Evolutionary conservation across 768 basidiomycete genomes (phyloP).

Genomic region (Podaxis rugospora): DNA sequence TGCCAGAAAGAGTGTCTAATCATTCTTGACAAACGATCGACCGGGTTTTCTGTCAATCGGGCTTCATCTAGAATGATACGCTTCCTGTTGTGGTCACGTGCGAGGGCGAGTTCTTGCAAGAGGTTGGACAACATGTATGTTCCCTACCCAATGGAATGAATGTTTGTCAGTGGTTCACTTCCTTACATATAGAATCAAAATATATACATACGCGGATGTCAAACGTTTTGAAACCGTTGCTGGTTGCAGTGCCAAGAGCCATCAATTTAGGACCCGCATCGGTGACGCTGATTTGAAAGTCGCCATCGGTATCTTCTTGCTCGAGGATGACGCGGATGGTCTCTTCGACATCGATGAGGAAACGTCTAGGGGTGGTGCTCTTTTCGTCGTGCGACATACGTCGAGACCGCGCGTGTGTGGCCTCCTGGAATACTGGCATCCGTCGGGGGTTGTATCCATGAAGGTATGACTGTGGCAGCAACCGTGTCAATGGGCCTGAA

Average conservation of each 20-base stretch:
- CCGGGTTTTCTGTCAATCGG: conserved; percentile 96
- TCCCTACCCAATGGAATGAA: conserved; percentile 46
- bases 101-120: conserved; percentile 96
- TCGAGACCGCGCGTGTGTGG: conserved; percentile 66
- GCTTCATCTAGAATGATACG: conserved; percentile 98
- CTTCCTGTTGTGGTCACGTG: conserved; percentile 91
- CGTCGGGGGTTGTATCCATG: conserved; percentile 70
- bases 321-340: conserved; percentile 95
- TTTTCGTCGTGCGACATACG: conserved; percentile 94
- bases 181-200: no score
- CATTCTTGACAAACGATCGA: conserved; percentile 95
- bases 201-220: conserved; percentile 73
- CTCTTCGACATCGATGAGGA: conserved; percentile 96
- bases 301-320: conserved; percentile 96
- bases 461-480: conserved; percentile 53
- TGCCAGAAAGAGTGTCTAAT: conserved; percentile 99
- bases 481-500: conserved; percentile 11
- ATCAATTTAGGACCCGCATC: conserved; percentile 97
- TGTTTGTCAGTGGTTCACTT: not conserved
- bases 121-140: conserved; percentile 99
- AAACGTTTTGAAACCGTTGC: conserved; percentile 97
- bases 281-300: conserved; percentile 94
- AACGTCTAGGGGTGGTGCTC: conserved; percentile 76
- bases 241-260: conserved; percentile 92
- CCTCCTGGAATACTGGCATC: conserved; percentile 70